Percentiles rank a stretch among this genome's conserved stretches.
Conservation (phyloP, 1,139 yeast genomes). For the Suhomyces coccinellae region DNA sequence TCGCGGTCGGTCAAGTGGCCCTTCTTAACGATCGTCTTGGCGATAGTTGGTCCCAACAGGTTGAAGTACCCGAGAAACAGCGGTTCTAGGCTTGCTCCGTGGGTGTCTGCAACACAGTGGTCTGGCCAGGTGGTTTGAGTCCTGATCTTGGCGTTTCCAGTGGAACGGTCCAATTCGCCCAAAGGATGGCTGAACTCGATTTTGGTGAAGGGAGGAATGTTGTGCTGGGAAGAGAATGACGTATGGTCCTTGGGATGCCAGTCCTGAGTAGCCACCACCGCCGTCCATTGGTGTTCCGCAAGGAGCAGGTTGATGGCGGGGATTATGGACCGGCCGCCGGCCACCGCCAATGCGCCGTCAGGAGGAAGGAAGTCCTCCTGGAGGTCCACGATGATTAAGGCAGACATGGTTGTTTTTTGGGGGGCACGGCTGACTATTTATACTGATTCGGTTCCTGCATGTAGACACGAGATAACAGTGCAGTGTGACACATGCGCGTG, state of each 20-base stretch:
- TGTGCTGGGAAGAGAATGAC: constrained; percentile 77
- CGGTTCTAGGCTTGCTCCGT: constrained; percentile 65
- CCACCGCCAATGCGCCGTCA: constrained; percentile 72
- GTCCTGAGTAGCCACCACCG: constrained; percentile 75
- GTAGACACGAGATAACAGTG: too few relatives aligned
- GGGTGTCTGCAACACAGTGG: constrained; percentile 75
- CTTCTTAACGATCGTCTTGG: constrained; percentile 55
- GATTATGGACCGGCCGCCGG: constrained; percentile 62
- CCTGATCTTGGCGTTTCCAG: constrained; percentile 24
- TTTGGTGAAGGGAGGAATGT: constrained; percentile 52
- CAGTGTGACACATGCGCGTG: too few relatives aligned
- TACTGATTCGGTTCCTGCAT: background rate
- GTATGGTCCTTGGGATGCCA: constrained; percentile 84
- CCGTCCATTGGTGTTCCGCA: constrained; percentile 52
- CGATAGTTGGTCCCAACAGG: constrained; percentile 21
- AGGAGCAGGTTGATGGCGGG: constrained; percentile 48
- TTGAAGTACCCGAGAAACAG: constrained; percentile 34
- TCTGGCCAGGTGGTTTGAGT: constrained; percentile 79
- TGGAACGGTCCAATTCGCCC: constrained; percentile 27
- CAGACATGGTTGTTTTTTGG: constrained; percentile 24
- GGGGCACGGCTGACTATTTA: constrained; percentile 1
- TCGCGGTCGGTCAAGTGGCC: constrained; percentile 75
- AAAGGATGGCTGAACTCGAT: constrained; percentile 55
- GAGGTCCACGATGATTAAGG: constrained; percentile 73
- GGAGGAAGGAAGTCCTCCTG: constrained; percentile 87